Evolutionary conservation across 2,329 filamentous ascomycete species (phyloP), one percentile per base, ranked within the genome.

Genomic region (Penicillium sp.): DNA sequence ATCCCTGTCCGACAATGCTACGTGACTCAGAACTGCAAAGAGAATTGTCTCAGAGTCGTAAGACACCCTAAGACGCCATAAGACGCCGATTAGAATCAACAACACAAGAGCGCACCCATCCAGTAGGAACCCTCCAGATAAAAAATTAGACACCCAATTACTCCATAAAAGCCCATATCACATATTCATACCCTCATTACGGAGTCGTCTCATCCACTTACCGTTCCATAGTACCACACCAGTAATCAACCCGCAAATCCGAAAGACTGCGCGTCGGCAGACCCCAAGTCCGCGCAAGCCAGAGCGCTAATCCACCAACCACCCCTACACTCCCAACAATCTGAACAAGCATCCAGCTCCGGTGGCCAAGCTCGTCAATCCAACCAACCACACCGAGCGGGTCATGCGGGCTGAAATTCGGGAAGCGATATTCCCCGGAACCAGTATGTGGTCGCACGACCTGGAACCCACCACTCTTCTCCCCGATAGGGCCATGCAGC

Each of bases 341-440:
- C 70, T 92, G 89, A 38, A 95, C 76, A 0, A 89, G 82, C 46
- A 88, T 73, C 78, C 87, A 87, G 0, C 89, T 84, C 45, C 82
- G 83, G 44, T 82, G 81, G 64, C 82, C 86, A 39, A 95, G 68
- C 36, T 85, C 83, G 21, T 88, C 85, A 3, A 84, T 84, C 61
- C 92, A 82, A 60, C 87, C 81, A 50, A 95, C 80, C 36, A 96
- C 72, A 0, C 92, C 92, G 0, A 96, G 79, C 0, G 92, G 92
- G 71, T 97, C 92, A 58, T 89, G 82, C 34, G 85, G 81, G 64
- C 81, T 79, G 47, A 81, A 63, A 21, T 74, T 58, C 4, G 67
- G 48, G 48, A 70, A 57, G 59, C 70, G 67, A 65, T 77, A 71
- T 66, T 72, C 55, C 64, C 39, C 16, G 5, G 66, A 60, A 6